Evolutionary conservation across 345 rosid genomes (phyloP).

Genomic region (Eucalyptus pumila): DNA sequence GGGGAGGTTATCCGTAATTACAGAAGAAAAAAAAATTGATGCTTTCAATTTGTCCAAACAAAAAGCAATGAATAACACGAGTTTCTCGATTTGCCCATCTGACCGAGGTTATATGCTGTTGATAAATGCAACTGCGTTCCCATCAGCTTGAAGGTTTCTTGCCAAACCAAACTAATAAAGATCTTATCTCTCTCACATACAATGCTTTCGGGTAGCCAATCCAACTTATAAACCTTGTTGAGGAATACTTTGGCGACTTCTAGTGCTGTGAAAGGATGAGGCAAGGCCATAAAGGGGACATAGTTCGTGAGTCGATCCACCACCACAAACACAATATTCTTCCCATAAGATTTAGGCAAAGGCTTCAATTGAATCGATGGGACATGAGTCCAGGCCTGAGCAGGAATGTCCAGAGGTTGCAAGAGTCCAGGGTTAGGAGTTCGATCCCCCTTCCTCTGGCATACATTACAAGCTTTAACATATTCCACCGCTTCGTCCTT

Average conservation of each 20-base stretch:
- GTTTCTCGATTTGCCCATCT: not conserved
- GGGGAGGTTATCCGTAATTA: not conserved
- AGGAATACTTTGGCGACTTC: too few relatives aligned
- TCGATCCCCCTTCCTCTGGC: not conserved
- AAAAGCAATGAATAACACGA: not conserved
- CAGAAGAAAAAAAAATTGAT: not conserved
- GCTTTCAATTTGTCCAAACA: not conserved
- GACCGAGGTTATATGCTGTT: too few relatives aligned
- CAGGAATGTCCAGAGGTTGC: not conserved
- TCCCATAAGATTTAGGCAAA: not conserved
- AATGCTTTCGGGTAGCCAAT: too few relatives aligned
- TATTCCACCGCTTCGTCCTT: too few relatives aligned
- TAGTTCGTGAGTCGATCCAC: not conserved
- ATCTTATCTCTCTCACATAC: too few relatives aligned
- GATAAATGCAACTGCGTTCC: too few relatives aligned
- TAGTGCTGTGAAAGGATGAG: too few relatives aligned
- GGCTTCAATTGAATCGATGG: not conserved
- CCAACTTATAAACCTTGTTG: too few relatives aligned
- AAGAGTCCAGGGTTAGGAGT: not conserved
- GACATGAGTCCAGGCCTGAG: not conserved
- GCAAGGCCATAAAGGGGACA: not conserved
- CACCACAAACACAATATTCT: not conserved
- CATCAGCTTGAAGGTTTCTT: too few relatives aligned
- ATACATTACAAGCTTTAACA: not conserved
- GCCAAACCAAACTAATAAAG: not conserved